Evolutionary conservation across 495 filamentous ascomycete species (phyloP).

Genomic region (Penicillium riverlandense): DNA sequence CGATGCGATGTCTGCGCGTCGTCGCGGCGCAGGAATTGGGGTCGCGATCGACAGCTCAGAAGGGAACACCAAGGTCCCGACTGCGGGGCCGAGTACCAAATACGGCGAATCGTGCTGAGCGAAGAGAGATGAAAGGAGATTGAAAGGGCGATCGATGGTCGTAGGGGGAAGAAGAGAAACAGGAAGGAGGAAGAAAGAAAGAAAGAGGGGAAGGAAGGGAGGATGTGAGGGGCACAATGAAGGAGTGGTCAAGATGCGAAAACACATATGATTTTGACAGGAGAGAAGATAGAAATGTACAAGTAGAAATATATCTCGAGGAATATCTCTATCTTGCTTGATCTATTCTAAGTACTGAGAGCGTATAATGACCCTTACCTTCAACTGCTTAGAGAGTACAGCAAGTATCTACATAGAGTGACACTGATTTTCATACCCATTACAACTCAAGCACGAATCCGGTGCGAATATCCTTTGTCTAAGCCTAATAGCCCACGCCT

Average conservation of each 20-base stretch:
- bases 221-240: background rate
- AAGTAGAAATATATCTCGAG: background rate
- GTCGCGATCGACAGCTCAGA: conserved; percentile 22
- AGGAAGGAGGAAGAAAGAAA: conserved; percentile 1
- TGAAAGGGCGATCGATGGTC: background rate
- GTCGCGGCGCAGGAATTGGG: conserved; percentile 4
- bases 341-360: too few species aligned
- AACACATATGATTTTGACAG: too few species aligned
- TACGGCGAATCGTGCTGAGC: conserved; percentile 8
- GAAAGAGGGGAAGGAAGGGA: conserved; percentile 3
- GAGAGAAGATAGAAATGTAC: background rate
- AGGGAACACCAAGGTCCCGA: conserved; percentile 24
- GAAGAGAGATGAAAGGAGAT: background rate
- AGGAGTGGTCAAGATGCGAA: too few species aligned
- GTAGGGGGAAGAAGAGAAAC: background rate
- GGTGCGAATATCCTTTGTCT: too few species aligned
- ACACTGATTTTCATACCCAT: too few species aligned
- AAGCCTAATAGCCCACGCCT: too few species aligned
- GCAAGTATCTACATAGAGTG: too few species aligned
- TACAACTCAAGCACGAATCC: too few species aligned
- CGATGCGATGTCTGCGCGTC: too few species aligned
- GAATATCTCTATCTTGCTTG: too few species aligned
- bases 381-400: too few species aligned
- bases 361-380: too few species aligned
- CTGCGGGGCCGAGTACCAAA: conserved; percentile 18